phyloP scores from a whole-genome alignment of 2,329 filamentous ascomycete species.

The Metarhizium humberi region DNA sequence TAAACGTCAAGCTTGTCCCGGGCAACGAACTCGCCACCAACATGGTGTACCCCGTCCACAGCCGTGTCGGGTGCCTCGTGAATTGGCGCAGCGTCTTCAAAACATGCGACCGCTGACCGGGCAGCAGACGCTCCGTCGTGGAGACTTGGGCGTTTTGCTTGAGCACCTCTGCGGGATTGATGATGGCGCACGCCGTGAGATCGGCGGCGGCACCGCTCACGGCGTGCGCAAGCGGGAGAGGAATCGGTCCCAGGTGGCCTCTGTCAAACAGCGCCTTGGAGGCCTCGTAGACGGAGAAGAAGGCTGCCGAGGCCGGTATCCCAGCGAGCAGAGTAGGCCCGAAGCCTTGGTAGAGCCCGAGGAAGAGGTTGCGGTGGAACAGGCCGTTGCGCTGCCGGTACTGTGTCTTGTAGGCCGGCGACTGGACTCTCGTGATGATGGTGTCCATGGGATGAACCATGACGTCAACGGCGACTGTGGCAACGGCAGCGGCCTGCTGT shows the following conservation, averaged over 20 bases:
- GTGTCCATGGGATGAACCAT: slow-evolving; percentile 12
- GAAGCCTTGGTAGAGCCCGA: slow-evolving; percentile 12
- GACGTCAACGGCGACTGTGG: slow-evolving; percentile 8
- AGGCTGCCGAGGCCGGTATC: slow-evolving; percentile 9
- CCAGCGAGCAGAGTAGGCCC: slow-evolving; percentile 10
- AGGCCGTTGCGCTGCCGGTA: slow-evolving; percentile 8
- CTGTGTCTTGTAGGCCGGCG: slow-evolving; percentile 8
- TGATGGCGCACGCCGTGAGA: slow-evolving; percentile 10
- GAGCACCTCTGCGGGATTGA: slow-evolving; percentile 11
- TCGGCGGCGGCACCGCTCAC: slow-evolving; percentile 10
- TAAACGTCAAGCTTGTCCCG: slow-evolving; percentile 6
- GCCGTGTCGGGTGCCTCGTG: slow-evolving; percentile 1
- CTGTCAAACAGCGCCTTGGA: slow-evolving; percentile 3
- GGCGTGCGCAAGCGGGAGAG: slow-evolving; percentile 6
- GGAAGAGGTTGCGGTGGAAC: slow-evolving; percentile 7
- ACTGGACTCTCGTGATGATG: slow-evolving; percentile 12
- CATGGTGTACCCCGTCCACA: slow-evolving; percentile 9
- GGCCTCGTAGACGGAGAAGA: slow-evolving; percentile 12
- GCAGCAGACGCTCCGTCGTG: neutral
- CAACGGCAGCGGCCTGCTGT: slow-evolving; percentile 4
- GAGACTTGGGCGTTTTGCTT: slow-evolving; percentile 13
- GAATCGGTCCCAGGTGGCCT: slow-evolving; percentile 1
- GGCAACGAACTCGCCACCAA: slow-evolving; percentile 6
- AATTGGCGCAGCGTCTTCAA: slow-evolving; percentile 1
- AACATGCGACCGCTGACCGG: neutral